Percentiles rank a stretch among this genome's conserved stretches.
Evolutionary conservation across 768 basidiomycete species (phyloP).

Genomic region (Mycena chlorophos): DNA sequence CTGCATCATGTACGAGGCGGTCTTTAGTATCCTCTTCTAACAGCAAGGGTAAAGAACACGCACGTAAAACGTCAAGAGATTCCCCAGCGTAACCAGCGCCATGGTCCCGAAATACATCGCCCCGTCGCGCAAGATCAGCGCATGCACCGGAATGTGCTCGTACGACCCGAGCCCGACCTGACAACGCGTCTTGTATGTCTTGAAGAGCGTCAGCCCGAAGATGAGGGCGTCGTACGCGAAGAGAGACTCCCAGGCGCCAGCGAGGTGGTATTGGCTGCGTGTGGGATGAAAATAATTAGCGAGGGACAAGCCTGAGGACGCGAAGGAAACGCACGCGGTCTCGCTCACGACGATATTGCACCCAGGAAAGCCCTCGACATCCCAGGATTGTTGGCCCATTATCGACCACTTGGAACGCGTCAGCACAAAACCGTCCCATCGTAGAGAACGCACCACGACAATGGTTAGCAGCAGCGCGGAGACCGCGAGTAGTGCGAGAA

Average conservation of each 20-base stretch:
- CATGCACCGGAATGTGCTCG: neutral
- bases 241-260: conserved; percentile 51
- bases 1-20: neutral
- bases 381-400: neutral
- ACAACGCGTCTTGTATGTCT: conserved; percentile 31
- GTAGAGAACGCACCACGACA: neutral
- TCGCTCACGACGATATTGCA: neutral
- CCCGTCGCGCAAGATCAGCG: neutral
- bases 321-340: neutral
- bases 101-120: neutral
- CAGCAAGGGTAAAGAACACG: neutral
- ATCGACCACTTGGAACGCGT: neutral
- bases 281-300: neutral
- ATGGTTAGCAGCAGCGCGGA: neutral
- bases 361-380: neutral
- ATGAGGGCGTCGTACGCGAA: conserved; percentile 50
- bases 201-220: conserved; percentile 48
- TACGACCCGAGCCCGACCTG: neutral
- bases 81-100: neutral
- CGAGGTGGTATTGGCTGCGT: conserved; percentile 23
- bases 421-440: neutral
- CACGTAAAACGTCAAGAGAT: neutral
- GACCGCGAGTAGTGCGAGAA: neutral
- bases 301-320: neutral
- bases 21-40: neutral